A percentile compares a stretch with the other conserved stretches of the same genome.
These are phyloP conservation scores for Craterostigma plantagineum DNA, from an alignment of 257 asterid genomes.

Conservation along the genomic window DNA sequence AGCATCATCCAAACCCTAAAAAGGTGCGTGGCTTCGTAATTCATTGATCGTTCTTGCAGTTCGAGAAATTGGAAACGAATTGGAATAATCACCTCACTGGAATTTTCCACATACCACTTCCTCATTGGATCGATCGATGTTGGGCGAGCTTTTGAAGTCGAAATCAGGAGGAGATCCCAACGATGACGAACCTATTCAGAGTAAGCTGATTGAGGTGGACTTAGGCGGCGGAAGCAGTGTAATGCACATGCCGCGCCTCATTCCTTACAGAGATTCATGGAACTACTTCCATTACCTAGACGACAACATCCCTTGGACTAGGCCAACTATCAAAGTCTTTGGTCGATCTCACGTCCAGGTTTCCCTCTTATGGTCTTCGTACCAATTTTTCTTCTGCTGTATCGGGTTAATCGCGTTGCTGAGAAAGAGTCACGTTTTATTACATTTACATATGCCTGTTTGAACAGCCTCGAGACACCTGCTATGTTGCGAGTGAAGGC, in stretches of 20 bases:
- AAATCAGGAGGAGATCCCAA: constrained; percentile 1
- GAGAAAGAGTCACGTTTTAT: background rate
- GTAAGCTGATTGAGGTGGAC: constrained; percentile 18
- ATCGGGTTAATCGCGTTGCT: background rate
- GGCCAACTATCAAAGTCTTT: constrained; percentile 78
- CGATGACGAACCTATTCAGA: constrained; percentile 9
- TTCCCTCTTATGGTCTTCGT: background rate
- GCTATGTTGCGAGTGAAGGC: constrained; percentile 70
- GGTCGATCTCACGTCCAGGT: constrained; percentile 69
- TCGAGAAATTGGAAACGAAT: too few relatives aligned
- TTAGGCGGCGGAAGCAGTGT: constrained; percentile 60
- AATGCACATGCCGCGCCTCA: constrained; percentile 35
- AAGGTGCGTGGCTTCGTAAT: too few relatives aligned
- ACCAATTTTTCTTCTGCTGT: background rate
- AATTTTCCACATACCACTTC: too few relatives aligned
- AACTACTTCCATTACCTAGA: constrained; percentile 58
- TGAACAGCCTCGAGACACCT: constrained; percentile 67
- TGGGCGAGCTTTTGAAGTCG: background rate
- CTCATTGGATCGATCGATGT: background rate
- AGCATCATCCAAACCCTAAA: too few relatives aligned
- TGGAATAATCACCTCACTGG: too few relatives aligned
- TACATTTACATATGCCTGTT: background rate
- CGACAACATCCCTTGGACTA: constrained; percentile 74
- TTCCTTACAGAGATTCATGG: constrained; percentile 53
- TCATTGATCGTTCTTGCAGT: too few relatives aligned